Base-by-base conservation (phyloP, 2,329 filamentous ascomycete genomes). In the Botryotinia convoluta region DNA sequence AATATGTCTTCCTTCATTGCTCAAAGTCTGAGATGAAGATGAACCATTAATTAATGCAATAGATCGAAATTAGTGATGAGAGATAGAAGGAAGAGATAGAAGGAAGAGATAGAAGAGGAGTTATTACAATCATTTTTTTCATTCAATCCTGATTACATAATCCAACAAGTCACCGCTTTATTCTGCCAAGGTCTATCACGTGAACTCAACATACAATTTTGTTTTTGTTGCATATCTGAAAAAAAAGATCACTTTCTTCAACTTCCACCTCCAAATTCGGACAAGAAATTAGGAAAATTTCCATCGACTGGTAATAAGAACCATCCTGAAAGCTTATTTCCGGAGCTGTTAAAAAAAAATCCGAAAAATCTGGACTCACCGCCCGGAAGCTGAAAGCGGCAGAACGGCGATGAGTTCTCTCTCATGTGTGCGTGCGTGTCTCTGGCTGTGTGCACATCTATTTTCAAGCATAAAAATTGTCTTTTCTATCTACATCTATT, bases 201-300 rank as follows among this genome's bases (percentile, higher is more conserved):
- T 57, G 51, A 29, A 8, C 0, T 0, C 2, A 4, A 1, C 51
- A 8, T 0, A 16, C n/a, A 9, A 18, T 4, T 29, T 18, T 18
- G 1, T 29, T 57, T 48, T 57, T 57, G 51, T 57, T 57, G 51
- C 51, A 57, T 29, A 18, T 57, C 51, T 57, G 51, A 18, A 57
- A 57, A 57, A 51, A 57, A 29, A 57, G n/a, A 57, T 32, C 6
- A 57, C 6, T 57, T 32, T 57, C 6, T 18, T 18, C 51, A 9
- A 29, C 6, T 3, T 29, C 2, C 51, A 57, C 26, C 51, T 22
- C 4, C 57, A 20, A 12, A 60, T 60, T 35, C 3, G 3, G 57
- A 60, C 57, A 32, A 60, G 18, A 35, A 60, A 32, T 35, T 35
- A 9, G 9, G 57, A 60, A 35, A 35, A 22, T 29, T 12, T 22